A percentile compares a stretch with the other conserved stretches of the same genome.
phyloP scores from a whole-genome alignment of 208 protist genomes.

The Crithidia bombi region DNA sequence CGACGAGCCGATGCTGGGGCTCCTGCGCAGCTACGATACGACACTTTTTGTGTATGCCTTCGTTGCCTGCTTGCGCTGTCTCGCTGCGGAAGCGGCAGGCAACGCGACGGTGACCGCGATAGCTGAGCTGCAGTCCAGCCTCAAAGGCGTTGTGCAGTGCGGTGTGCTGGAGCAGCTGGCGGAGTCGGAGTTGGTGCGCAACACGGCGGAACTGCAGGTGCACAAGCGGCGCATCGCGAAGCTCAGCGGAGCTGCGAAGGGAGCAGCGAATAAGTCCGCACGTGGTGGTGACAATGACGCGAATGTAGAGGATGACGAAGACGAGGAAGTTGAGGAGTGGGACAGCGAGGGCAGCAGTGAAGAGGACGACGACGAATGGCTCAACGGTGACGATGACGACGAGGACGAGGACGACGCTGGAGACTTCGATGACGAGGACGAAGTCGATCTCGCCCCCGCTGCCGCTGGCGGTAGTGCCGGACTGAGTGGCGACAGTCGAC shows the following conservation, averaged over 20 bases:
- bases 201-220: conserved; percentile 38
- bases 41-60: conserved; percentile 68
- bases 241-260: conserved; percentile 9
- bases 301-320: conserved; percentile 14
- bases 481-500: conserved; percentile 28
- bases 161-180: conserved; percentile 52
- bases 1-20: conserved; percentile 26
- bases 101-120: conserved; percentile 3
- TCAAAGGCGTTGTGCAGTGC: conserved; percentile 53
- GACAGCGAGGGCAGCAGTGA: conserved; percentile 40
- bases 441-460: conserved; percentile 29
- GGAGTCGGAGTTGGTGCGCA: conserved; percentile 33
- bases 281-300: not conserved
- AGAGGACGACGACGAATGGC: conserved; percentile 42
- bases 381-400: conserved; percentile 49
- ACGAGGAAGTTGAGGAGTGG: conserved; percentile 49
- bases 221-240: conserved; percentile 33
- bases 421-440: conserved; percentile 37
- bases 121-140: conserved; percentile 45
- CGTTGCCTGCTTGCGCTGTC: conserved; percentile 23
- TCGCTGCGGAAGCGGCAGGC: conserved; percentile 16
- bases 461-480: conserved; percentile 35
- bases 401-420: conserved; percentile 32
- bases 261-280: not conserved
- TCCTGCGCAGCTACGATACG: conserved; percentile 76